Percentiles rank a stretch among this genome's conserved stretches.
Conservation (phyloP, 306 rosid species). For the Vigna angularis region DNA sequence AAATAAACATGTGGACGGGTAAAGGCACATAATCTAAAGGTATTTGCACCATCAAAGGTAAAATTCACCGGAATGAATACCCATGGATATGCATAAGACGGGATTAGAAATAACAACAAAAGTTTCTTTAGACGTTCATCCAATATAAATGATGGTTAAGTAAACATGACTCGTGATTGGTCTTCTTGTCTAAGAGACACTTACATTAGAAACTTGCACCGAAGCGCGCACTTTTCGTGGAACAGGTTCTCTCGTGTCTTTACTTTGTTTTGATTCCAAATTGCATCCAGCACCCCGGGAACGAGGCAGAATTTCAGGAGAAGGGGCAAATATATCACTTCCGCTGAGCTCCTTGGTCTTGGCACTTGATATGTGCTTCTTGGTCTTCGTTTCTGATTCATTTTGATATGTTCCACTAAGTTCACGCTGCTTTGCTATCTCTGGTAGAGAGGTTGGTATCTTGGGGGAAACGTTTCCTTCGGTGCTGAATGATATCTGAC, state of each 20-base stretch:
- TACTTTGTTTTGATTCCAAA: slow-evolving; percentile 55
- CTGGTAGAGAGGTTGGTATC: slow-evolving; percentile 72
- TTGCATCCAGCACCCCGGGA: slow-evolving; percentile 51
- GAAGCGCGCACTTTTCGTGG: slow-evolving; percentile 58
- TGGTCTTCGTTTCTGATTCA: slow-evolving; percentile 54
- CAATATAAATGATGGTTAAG: slow-evolving; percentile 4
- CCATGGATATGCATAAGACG: not conserved
- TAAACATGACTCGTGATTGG: slow-evolving; percentile 17
- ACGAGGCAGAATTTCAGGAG: slow-evolving; percentile 69
- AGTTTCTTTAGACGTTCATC: slow-evolving; percentile 9
- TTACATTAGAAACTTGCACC: slow-evolving; percentile 78
- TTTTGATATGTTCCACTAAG: slow-evolving; percentile 75
- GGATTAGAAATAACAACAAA: not conserved
- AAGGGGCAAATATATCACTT: slow-evolving; percentile 84
- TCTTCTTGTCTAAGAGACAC: slow-evolving; percentile 41
- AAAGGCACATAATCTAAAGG: not conserved
- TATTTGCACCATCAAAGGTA: slow-evolving; percentile 12
- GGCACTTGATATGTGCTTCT: slow-evolving; percentile 70
- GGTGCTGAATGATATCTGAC: slow-evolving; percentile 79
- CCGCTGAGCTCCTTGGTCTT: slow-evolving; percentile 90
- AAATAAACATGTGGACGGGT: slow-evolving; percentile 1
- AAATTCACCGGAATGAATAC: not conserved
- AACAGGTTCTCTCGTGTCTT: slow-evolving; percentile 58
- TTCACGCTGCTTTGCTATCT: slow-evolving; percentile 97
- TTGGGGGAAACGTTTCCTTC: slow-evolving; percentile 72